phyloP scores from a whole-genome alignment of 2,329 filamentous ascomycete genomes.

The Neofusicoccum umdonicola region DNA sequence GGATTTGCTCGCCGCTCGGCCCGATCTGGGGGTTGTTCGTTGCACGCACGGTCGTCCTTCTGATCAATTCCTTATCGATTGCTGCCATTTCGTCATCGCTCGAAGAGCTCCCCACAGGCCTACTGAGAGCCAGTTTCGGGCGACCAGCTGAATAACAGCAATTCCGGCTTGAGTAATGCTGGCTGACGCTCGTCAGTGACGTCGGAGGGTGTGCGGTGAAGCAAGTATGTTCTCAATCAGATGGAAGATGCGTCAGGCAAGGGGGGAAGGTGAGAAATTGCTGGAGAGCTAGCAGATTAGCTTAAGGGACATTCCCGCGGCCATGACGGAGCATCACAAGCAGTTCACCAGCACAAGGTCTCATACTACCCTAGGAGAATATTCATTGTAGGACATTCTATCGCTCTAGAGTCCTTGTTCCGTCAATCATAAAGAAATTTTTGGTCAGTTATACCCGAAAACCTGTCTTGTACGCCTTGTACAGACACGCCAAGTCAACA shows the following conservation, averaged over 20 bases:
- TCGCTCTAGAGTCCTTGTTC: background rate
- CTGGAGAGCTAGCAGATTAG: no score
- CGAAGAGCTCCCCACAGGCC: background rate
- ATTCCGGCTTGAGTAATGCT: no score
- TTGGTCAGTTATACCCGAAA: background rate
- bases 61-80: background rate
- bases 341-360: no score
- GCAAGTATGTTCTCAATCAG: no score
- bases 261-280: no score
- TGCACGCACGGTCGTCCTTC: background rate
- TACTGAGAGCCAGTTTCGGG: background rate
- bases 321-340: no score
- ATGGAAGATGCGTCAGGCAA: no score
- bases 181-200: no score
- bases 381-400: slow-evolving; percentile 2
- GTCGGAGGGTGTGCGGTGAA: background rate
- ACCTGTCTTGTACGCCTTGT: background rate
- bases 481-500: background rate
- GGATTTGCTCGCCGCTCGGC: slow-evolving; percentile 4
- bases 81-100: background rate
- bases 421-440: background rate
- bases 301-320: no score
- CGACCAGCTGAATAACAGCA: no score
- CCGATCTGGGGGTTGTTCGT: background rate
- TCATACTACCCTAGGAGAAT: background rate